Evolutionary conservation across 2,329 filamentous ascomycete species (phyloP), one percentile per base, ranked within the genome.

Genomic region (Cytospora mali): DNA sequence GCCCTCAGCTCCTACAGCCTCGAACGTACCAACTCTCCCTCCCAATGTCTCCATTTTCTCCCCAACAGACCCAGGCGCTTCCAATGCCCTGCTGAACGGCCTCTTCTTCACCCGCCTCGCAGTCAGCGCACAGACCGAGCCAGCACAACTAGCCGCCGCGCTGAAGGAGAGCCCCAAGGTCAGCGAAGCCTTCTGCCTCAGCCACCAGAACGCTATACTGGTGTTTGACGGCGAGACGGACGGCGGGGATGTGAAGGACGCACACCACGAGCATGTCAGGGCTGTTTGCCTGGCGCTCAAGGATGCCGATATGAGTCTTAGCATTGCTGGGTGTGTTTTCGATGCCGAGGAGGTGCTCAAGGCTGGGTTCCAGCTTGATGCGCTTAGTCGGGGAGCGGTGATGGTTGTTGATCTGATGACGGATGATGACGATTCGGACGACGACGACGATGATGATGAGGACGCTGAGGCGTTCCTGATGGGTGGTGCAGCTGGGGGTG

Each of bases 211-310:
- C 9, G 62, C 65, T 2, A 62, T 69, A 2, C 31, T 69, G 52
- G 66, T 69, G 0, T 69, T 68, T 10, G 65, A 67, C 23, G 60
- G 63, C 23, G 62, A 23, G 3, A 27, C 57, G 23, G 52, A 61
- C 3, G 65, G 62, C 16, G 61, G 55, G 16, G 64, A 62, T 2
- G 29, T 64, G 10, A 55, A 63, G 14, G 68, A 69, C 14, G 23
- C 49, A 18, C 68, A 69, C 18, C 68, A 69, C 23, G 67, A 69
- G 49, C 68, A 69, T 51, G 68, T 69, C n/a, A 62, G 68, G 4
- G 56, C 55, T 14, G 66, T 69, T 0, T 69, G 68, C 42, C 50
- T 69, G 18, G 68, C 68, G 31, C 59, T 69, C 21, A 68, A 66
- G 55, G 66, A 68, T 28, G 65, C 62, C 1, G 68, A 68, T 18